Percentiles rank a stretch among this genome's conserved stretches.
Conservation (phyloP, 2,329 filamentous ascomycete species). For the Biscogniauxia sp. region DNA sequence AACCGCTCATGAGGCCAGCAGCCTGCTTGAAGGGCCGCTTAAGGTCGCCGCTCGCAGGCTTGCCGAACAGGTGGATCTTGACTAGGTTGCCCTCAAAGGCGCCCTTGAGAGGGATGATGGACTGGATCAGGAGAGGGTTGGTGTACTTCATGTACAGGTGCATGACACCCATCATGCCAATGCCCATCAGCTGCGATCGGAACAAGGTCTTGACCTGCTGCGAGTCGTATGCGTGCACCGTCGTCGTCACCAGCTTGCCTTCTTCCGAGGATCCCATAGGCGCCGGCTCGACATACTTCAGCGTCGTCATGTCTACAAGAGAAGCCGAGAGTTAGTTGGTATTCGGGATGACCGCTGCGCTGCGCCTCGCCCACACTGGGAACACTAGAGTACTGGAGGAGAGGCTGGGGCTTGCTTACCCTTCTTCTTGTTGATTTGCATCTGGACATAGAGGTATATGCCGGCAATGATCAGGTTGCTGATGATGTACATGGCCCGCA, state of each 20-base stretch:
- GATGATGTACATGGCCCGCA: conserved; percentile 53
- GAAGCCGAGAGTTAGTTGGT: conserved; percentile 2
- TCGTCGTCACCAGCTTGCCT: conserved; percentile 94
- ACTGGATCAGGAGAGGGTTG: conserved; percentile 98
- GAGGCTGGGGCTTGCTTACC: conserved; percentile 59
- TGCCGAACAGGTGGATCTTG: conserved; percentile 90
- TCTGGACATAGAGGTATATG: conserved; percentile 83
- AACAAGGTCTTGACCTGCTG: conserved; percentile 80
- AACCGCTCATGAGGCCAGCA: conserved; percentile 77
- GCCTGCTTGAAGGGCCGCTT: conserved; percentile 92
- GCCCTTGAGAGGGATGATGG: conserved; percentile 95
- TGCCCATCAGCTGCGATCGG: conserved; percentile 90
- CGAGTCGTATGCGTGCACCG: conserved; percentile 91
- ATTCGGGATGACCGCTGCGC: not conserved
- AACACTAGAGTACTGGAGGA: too few relatives aligned
- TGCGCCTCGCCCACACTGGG: too few relatives aligned
- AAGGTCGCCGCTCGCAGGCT: conserved; percentile 84
- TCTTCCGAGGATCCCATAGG: conserved; percentile 92
- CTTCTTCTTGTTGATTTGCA: conserved; percentile 92
- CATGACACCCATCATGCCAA: conserved; percentile 98
- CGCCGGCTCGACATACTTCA: conserved; percentile 97
- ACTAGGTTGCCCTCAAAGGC: conserved; percentile 92
- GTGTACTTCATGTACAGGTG: conserved; percentile 99
- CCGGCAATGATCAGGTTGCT: conserved; percentile 79
- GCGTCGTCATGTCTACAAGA: conserved; percentile 79